These are phyloP conservation scores for Saturnispora sanitii DNA, from an alignment of 805 yeast species.

Conservation along the genomic window DNA sequence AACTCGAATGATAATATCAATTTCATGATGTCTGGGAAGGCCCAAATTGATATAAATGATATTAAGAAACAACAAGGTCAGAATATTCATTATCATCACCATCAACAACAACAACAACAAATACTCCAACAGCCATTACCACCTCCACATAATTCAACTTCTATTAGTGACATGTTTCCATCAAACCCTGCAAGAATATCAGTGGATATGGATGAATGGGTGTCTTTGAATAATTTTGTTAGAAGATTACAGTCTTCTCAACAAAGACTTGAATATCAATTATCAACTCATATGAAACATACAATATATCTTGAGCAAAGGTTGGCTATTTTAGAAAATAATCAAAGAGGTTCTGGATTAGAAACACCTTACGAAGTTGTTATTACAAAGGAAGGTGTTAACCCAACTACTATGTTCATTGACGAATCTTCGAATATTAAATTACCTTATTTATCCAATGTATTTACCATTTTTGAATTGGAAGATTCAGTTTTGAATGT, in stretches of 20 bases:
- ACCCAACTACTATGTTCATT: slow-evolving; percentile 15
- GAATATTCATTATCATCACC: not conserved
- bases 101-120: not conserved
- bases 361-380: slow-evolving; percentile 23
- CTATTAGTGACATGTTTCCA: too few relatives aligned
- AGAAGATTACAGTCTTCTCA: slow-evolving; percentile 9
- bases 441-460: slow-evolving; percentile 19
- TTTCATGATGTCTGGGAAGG: not conserved
- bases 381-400: slow-evolving; percentile 20
- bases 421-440: slow-evolving; percentile 1
- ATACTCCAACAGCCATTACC: not conserved
- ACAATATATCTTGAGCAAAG: slow-evolving; percentile 22
- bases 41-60: too few relatives aligned
- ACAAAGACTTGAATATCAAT: slow-evolving; percentile 4
- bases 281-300: slow-evolving; percentile 18
- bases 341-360: slow-evolving; percentile 23
- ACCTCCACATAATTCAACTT: too few relatives aligned
- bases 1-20: too few relatives aligned
- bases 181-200: not conserved
- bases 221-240: not conserved
- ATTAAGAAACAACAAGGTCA: not conserved
- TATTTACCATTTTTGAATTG: slow-evolving; percentile 18
- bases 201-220: slow-evolving; percentile 4
- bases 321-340: slow-evolving; percentile 19
- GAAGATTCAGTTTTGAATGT: slow-evolving; percentile 1